A percentile compares a stretch with the other conserved stretches of the same genome.
phyloP scores from a whole-genome alignment of 441 rosid genomes.

The Macaranga tanarius region DNA sequence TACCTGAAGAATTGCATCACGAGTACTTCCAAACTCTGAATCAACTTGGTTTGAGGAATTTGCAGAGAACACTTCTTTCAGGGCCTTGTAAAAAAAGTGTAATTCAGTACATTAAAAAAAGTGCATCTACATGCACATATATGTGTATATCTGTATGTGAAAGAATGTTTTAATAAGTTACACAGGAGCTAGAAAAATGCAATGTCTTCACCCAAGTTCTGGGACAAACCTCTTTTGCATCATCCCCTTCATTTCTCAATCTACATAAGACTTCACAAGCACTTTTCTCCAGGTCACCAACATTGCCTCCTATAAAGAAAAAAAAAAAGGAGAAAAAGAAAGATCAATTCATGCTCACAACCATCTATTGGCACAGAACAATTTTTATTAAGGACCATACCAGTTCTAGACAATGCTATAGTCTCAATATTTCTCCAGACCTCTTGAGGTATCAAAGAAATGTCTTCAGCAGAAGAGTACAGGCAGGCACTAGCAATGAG shows the following conservation, averaged over 20 bases:
- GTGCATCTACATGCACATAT: not conserved
- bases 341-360: conserved; percentile 7
- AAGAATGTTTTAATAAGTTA: conserved; percentile 6
- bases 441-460: conserved; percentile 62
- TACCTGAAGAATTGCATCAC: conserved; percentile 84
- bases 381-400: conserved; percentile 32
- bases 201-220: conserved; percentile 14
- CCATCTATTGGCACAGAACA: conserved; percentile 6
- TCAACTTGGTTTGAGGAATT: conserved; percentile 42
- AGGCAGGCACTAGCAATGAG: conserved; percentile 73
- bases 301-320: conserved; percentile 38
- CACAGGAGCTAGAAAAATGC: conserved; percentile 7
- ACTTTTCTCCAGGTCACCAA: conserved; percentile 60
- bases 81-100: conserved; percentile 39
- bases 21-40: conserved; percentile 61
- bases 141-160: not conserved
- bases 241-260: conserved; percentile 65
- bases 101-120: conserved; percentile 22
- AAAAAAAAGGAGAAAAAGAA: conserved; percentile 15
- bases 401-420: conserved; percentile 54
- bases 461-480: conserved; percentile 65
- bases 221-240: conserved; percentile 60
- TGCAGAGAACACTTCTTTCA: conserved; percentile 60
- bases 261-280: conserved; percentile 72
- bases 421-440: conserved; percentile 69